Base-by-base conservation (phyloP, 2,329 filamentous ascomycete species). In the Chaetomiaceae sp. region DNA sequence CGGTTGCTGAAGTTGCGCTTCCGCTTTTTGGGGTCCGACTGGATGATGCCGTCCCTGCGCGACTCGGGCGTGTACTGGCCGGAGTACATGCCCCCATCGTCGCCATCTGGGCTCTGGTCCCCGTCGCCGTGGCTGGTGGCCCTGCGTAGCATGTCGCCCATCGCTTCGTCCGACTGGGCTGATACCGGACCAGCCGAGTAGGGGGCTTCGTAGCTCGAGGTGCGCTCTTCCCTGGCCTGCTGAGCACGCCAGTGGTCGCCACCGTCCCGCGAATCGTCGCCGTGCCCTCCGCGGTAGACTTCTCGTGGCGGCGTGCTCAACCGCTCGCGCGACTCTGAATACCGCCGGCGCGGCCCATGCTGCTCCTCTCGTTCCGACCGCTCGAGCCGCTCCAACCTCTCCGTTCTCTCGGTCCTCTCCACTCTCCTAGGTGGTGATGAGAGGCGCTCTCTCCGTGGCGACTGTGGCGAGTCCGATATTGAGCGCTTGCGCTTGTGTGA, bases 1-100 rank as follows among this genome's bases (percentile, higher is more conserved):
- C 91, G 79, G 65, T 96, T 95, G 69, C 88, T 95, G 61, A 96
- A 97, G 60, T 88, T 87, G 32, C 84, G 75, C 66, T 87, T 87
- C 39, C 83, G 70, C 64, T 84, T 85, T 65, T 85, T 85, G 4
- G 76, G 72, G 55, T 83, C 79, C 5, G 75, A 75, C 58, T 80
- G 76, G 29, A 79, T 65, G 24, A 72, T 58, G 0, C 68, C 66
- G 39, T 75, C 73, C 47, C 71, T 69, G 50, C 71, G 67, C 50
- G 73, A 70, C 35, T 75, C 70, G 2, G 71, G 64, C 2, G 67
- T 70, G 55, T 74, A 79, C 14, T 68, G 56, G 52, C 59, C 64
- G 55, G 66, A 64, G 46, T 72, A 72, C 38, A 69, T 56, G 14
- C 63, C 39, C 9, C 60, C 62, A 26, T 79, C 75, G 11, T 78